Conservation (phyloP, 106 monocot genomes). For the Dendrobium catenatum region DNA sequence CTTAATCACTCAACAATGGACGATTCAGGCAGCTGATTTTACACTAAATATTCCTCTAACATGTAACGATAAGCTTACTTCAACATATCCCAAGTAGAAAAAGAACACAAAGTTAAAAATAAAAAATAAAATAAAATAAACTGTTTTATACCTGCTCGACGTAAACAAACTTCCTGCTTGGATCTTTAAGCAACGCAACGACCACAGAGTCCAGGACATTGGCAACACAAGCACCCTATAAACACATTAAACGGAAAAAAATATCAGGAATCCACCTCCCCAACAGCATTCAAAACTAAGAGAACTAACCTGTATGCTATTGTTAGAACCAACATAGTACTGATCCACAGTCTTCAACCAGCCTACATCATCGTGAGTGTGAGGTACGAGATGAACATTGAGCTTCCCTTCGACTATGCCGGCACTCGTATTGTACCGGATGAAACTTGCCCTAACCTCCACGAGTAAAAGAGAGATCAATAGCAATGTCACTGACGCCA, state of each 20-base stretch:
- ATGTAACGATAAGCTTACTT: neutral
- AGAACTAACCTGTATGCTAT: slow-evolving; percentile 60
- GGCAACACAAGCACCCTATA: slow-evolving; percentile 36
- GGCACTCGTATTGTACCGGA: slow-evolving; percentile 46
- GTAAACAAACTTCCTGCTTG: slow-evolving; percentile 36
- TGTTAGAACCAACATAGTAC: slow-evolving; percentile 87
- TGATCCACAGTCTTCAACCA: slow-evolving; percentile 97
- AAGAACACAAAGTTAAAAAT: neutral
- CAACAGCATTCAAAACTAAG: neutral
- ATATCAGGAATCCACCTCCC: neutral
- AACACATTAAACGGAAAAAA: neutral
- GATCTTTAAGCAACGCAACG: slow-evolving; percentile 31
- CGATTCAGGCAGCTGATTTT: slow-evolving; percentile 1
- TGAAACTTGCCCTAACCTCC: slow-evolving; percentile 8
- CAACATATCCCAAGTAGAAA: neutral
- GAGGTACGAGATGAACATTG: slow-evolving; percentile 82
- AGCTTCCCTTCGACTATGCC: slow-evolving; percentile 56
- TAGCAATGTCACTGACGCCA: neutral
- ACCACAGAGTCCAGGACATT: slow-evolving; percentile 55
- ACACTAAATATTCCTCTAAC: neutral
- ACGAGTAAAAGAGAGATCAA: neutral
- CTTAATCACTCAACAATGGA: neutral
- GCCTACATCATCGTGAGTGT: slow-evolving; percentile 89
- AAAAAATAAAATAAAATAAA: neutral
- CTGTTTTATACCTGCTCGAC: slow-evolving; percentile 33